These are phyloP conservation scores for Domatiomyces catenatus DNA, from an alignment of 2,329 filamentous ascomycete species.

Conservation along the genomic window DNA sequence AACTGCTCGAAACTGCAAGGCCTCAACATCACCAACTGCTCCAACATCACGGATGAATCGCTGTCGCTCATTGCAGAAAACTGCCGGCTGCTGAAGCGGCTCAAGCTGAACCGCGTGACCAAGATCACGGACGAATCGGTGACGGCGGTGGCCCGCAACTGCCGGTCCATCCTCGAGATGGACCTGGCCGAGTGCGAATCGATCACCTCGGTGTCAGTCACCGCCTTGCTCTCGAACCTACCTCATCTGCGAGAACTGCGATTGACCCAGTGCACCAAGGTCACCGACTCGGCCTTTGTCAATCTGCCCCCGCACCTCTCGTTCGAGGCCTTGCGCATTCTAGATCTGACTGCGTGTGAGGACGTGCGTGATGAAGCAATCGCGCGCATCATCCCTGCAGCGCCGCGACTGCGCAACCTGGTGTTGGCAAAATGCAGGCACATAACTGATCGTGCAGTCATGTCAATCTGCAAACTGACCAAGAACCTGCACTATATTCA, in stretches of 20 bases:
- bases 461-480: conserved; percentile 72
- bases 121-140: conserved; percentile 72
- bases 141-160: conserved; percentile 71
- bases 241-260: conserved; percentile 79
- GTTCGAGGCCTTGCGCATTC: conserved; percentile 79
- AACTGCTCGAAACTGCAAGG: conserved; percentile 79
- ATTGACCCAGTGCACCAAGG: conserved; percentile 66
- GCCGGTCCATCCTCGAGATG: conserved; percentile 87
- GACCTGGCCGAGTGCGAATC: conserved; percentile 75
- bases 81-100: conserved; percentile 76
- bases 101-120: conserved; percentile 88
- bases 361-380: conserved; percentile 76
- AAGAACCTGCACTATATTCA: conserved; percentile 97
- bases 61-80: conserved; percentile 64
- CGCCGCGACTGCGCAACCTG: conserved; percentile 77
- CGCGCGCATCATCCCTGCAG: conserved; percentile 69
- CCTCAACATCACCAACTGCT: conserved; percentile 79
- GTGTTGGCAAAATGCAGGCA: conserved; percentile 88
- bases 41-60: conserved; percentile 70
- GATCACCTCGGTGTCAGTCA: conserved; percentile 71
- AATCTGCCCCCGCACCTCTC: conserved; percentile 51
- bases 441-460: conserved; percentile 77
- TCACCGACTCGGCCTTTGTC: conserved; percentile 80
- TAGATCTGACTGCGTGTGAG: conserved; percentile 80
- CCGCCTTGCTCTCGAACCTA: conserved; percentile 61